Evolutionary conservation across 2,329 filamentous ascomycete species (phyloP).

Genomic region (Drechmeria coniospora): DNA sequence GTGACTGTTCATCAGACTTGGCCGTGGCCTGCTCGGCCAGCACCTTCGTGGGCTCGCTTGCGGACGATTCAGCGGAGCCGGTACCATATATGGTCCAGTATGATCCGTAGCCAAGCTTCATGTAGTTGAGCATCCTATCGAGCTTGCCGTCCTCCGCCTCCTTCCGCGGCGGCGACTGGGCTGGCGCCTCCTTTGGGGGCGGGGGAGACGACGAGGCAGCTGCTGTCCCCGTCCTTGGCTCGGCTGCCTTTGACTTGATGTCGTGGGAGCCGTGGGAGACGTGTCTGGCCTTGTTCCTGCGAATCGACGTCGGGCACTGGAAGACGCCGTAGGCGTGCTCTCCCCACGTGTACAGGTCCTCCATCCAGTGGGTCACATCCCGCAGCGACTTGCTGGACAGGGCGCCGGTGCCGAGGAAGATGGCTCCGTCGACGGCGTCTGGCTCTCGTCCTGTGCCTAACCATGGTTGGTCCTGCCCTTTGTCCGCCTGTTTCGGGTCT

Average conservation of each 20-base stretch:
- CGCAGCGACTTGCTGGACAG: conserved; percentile 56
- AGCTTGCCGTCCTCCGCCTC: conserved; percentile 22
- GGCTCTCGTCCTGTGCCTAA: conserved; percentile 56
- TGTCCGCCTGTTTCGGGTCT: conserved; percentile 8
- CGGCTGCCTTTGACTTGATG: too few species aligned
- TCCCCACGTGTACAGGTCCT: conserved; percentile 73
- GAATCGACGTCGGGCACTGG: conserved; percentile 57
- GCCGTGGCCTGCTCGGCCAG: too few species aligned
- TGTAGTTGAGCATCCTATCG: conserved; percentile 44
- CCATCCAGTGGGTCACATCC: conserved; percentile 71
- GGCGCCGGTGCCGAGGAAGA: conserved; percentile 70
- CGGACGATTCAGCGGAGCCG: conserved; percentile 7
- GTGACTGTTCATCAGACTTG: too few species aligned
- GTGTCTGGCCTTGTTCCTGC: conserved; percentile 30
- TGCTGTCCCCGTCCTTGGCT: too few species aligned
- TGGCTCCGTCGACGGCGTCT: conserved; percentile 60
- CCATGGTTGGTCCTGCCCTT: conserved; percentile 35
- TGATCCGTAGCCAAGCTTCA: conserved; percentile 54
- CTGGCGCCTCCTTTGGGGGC: conserved; percentile 1
- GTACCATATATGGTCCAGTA: conserved; percentile 38
- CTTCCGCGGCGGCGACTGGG: too few species aligned
- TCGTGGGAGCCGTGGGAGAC: too few species aligned
- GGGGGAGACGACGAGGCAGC: too few species aligned
- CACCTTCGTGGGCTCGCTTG: conserved; percentile 3
- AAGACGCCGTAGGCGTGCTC: conserved; percentile 71